Conservation (phyloP, 306 rosid genomes). For the Neltuma alba region DNA sequence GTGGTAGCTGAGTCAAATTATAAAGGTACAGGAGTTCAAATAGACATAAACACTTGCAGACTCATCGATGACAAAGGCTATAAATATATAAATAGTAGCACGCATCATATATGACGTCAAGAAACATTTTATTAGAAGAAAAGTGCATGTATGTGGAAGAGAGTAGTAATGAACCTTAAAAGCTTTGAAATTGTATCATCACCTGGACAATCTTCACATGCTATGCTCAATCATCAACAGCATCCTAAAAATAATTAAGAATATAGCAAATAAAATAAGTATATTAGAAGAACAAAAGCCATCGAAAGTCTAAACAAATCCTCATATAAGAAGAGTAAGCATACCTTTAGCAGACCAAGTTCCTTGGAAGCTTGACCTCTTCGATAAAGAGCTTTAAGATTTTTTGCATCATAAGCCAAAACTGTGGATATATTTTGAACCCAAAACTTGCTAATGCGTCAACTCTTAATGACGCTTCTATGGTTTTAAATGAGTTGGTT, state of each 20-base stretch:
- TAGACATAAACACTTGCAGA: no score
- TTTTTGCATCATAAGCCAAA: slow-evolving; percentile 70
- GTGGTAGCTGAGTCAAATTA: no score
- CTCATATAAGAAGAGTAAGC: slow-evolving; percentile 30
- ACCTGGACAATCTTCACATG: slow-evolving; percentile 71
- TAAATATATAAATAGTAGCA: slow-evolving; percentile 4
- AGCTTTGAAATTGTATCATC: slow-evolving; percentile 74
- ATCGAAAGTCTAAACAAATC: slow-evolving; percentile 14
- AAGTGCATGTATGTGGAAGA: slow-evolving; percentile 3
- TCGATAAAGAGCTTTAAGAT: slow-evolving; percentile 91
- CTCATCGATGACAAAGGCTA: slow-evolving; percentile 1
- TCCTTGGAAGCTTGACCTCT: slow-evolving; percentile 98
- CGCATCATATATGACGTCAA: slow-evolving; percentile 7
- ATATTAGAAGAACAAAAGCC: slow-evolving; percentile 15
- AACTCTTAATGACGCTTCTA: no score
- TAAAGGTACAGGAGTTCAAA: no score
- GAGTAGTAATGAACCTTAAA: slow-evolving; percentile 54
- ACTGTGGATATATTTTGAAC: no score
- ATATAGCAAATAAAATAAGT: slow-evolving; percentile 25
- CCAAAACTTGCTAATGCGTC: no score
- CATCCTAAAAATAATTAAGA: slow-evolving; percentile 60
- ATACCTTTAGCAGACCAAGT: slow-evolving; percentile 67
- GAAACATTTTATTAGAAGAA: slow-evolving; percentile 18
- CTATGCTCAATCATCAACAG: slow-evolving; percentile 75
- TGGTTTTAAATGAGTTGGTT: slow-evolving; percentile 67